phyloP scores from a whole-genome alignment of 164 flowering plant genomes.

The Sextonia rubra region DNA sequence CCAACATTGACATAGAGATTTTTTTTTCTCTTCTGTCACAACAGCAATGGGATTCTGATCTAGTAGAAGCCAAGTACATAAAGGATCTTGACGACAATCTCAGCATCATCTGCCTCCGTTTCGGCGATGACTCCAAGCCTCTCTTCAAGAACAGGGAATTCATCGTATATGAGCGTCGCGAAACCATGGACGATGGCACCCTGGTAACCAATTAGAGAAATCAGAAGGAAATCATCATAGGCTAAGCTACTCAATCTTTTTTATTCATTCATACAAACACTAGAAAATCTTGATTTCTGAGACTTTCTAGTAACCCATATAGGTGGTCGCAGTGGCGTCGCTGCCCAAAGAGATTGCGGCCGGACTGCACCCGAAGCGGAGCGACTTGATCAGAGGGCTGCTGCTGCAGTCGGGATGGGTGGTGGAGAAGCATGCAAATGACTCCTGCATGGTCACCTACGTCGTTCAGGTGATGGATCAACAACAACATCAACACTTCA shows the following conservation, averaged over 20 bases:
- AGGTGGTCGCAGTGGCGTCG: slow-evolving; percentile 95
- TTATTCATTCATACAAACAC: not conserved
- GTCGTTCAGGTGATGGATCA: slow-evolving; percentile 61
- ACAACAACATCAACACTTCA: too few species aligned
- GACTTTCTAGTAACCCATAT: not conserved
- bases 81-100: slow-evolving; percentile 71
- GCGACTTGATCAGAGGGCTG: slow-evolving; percentile 64
- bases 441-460: slow-evolving; percentile 78
- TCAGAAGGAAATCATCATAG: not conserved
- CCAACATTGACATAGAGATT: not conserved
- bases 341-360: slow-evolving; percentile 88
- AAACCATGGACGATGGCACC: slow-evolving; percentile 93
- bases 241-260: not conserved
- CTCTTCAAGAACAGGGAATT: slow-evolving; percentile 81
- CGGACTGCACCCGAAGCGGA: slow-evolving; percentile 72
- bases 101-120: slow-evolving; percentile 69
- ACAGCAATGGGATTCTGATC: slow-evolving; percentile 86
- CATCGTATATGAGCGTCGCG: slow-evolving; percentile 79
- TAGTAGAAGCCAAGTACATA: slow-evolving; percentile 74
- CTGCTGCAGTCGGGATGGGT: slow-evolving; percentile 91
- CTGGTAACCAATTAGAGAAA: slow-evolving; percentile 33
- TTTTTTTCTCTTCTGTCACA: not conserved
- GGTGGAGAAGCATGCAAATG: slow-evolving; percentile 69
- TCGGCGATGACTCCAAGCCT: slow-evolving; percentile 62
- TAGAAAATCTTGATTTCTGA: not conserved